Base-by-base conservation (phyloP, 2,329 filamentous ascomycete genomes). In the Clonostachys byssicola region DNA sequence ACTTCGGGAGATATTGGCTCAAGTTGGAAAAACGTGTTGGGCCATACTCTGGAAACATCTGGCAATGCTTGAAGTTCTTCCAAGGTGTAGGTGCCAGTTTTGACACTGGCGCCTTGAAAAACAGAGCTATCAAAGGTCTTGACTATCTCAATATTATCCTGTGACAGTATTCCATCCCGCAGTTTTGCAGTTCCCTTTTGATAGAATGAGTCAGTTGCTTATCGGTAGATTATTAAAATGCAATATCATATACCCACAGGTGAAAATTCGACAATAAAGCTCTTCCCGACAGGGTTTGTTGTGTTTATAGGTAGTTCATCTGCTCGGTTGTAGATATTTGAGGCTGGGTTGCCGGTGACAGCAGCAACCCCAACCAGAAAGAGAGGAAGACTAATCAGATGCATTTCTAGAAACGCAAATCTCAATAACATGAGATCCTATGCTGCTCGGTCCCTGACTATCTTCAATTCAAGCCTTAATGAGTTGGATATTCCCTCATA, bases 1-100 rank as follows among this genome's bases (percentile, higher is more conserved):
- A 42, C 23, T 40, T 42, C 17, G 14, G 30, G 46, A 39, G 43
- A 20, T 12, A 51, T n/a, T 18, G 43, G 43, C 36, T n/a, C 14
- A n/a, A 39, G 36, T n/a, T n/a, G 14, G 12, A 50, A 40, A 17
- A 40, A 23, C 34, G 39, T 35, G 39, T 53, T 51, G 34, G 49
- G 52, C 56, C 57, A 60, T 17, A 56, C 56, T 10, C 49, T 49
- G 23, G 52, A 35, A 17, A 60, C 51, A 8, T 56, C 54, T 5
- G 53, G 49, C 10, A 59, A 44, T 5, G 45, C 35, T 6, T 43
- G 38, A 6, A 60, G 47, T 13, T 40, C 45, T 39, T 59, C 55
- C 35, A 55, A 20, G 40, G 48, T 53, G 16, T 48, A 45, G 8
- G 38, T 45, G 5, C 50, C 42, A 2, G 47, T 50, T 50, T 55